Base-by-base conservation (phyloP, 352 stramenopile genomes). In the Peronosclerospora sorghi region DNA sequence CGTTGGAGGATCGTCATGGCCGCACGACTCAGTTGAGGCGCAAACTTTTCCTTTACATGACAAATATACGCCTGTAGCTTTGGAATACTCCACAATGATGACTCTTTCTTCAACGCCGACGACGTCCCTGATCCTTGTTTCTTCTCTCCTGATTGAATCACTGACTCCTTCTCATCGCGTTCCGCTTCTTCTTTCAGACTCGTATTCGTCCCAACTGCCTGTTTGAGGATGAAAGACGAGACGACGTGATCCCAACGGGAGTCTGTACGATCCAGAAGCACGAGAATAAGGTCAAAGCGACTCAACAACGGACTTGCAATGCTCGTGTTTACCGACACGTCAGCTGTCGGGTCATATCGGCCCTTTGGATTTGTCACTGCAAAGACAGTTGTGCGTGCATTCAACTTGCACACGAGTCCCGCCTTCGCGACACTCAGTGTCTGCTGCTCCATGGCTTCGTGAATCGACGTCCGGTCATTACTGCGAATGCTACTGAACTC, bases 381-480 rank as follows among this genome's bases (percentile, higher is more conserved):
- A 41, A 98, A 95, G 19, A 98, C 87, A 2, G 90, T 97, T 4
- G 89, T 95, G 34, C 94, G 65, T 30, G 89, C 91, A 50, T 97
- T 97, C 13, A 98, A 62, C 55, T 97, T 97, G 51, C 86, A 97
- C 32, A 98, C 89, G n/a, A 98, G 79, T 0, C 95, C 95, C 23
- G 94, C 95, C 62, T 98, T 98, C 8, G 94, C 95, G 1, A 98
- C 92, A 21, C 81, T 96, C 14, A 98, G 62, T 8, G 92, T 98
- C 52, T 98, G 95, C 59, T 98, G 95, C 66, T 98, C 95, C 95
- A 98, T 98, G 13, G 95, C 95, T 62, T 98, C 88, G 56, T 97
- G 92, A 48, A 97, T 97, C 1, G 86, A 94, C 8, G 84, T 90
- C 20, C 91, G 65, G 56, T 97, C 89, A 54, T 96, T 76, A 44